Conservation (phyloP, 2,329 filamentous ascomycete species). For the Colletotrichum sansevieriae region DNA sequence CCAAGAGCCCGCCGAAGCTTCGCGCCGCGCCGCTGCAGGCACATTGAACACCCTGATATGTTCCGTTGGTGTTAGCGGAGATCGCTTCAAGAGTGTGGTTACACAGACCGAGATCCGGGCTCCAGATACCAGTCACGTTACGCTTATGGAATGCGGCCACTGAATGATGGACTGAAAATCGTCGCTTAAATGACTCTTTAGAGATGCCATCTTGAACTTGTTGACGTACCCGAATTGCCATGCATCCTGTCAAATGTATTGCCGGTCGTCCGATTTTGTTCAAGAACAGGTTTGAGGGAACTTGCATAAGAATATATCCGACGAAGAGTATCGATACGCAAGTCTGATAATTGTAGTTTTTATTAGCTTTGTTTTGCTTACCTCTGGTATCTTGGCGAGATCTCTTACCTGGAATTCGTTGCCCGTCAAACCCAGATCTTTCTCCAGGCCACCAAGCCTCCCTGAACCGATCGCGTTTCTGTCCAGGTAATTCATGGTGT, state of each 20-base stretch:
- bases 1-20: constrained; percentile 30
- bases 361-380: neutral
- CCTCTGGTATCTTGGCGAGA: neutral
- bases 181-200: constrained; percentile 53
- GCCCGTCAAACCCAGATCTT: constrained; percentile 50
- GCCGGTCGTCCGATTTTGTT: constrained; percentile 46
- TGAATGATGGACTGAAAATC: constrained; percentile 11
- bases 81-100: neutral
- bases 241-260: constrained; percentile 31
- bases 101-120: neutral
- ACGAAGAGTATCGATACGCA: constrained; percentile 42
- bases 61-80: neutral
- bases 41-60: constrained; percentile 33
- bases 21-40: constrained; percentile 35
- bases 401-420: constrained; percentile 53
- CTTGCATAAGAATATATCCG: constrained; percentile 49
- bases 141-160: constrained; percentile 17
- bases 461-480: constrained; percentile 63
- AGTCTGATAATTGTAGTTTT: neutral
- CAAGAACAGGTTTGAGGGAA: constrained; percentile 44
- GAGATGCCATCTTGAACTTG: constrained; percentile 47
- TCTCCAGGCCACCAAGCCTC: constrained; percentile 61
- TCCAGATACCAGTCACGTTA: constrained; percentile 7
- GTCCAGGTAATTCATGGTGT: constrained; percentile 77
- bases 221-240: constrained; percentile 46